Evolutionary conservation across 768 basidiomycete species (phyloP).

Genomic region (Hebeloma cylindrosporum): DNA sequence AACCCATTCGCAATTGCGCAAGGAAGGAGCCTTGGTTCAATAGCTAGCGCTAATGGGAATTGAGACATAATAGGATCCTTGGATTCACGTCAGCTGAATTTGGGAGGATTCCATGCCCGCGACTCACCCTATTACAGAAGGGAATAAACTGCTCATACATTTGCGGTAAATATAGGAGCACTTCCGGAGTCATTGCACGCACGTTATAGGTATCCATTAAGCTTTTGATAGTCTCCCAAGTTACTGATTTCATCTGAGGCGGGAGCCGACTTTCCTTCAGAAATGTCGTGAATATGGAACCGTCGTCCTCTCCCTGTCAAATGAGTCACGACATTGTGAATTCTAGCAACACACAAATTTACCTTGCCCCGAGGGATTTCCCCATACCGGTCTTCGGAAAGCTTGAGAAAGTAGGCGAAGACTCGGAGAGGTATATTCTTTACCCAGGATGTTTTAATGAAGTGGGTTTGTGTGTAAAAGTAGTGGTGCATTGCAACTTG

Average conservation of each 20-base stretch:
- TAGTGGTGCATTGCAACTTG: slow-evolving; percentile 80
- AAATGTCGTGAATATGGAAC: slow-evolving; percentile 60
- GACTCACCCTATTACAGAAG: slow-evolving; percentile 63
- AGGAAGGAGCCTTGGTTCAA: slow-evolving; percentile 74
- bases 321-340: slow-evolving; percentile 8
- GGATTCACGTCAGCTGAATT: slow-evolving; percentile 3
- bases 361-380: slow-evolving; percentile 66
- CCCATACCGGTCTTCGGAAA: slow-evolving; percentile 58
- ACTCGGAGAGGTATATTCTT: slow-evolving; percentile 59
- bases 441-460: slow-evolving; percentile 76
- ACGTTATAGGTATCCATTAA: slow-evolving; percentile 74
- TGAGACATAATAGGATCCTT: slow-evolving; percentile 79
- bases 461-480: slow-evolving; percentile 69
- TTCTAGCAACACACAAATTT: slow-evolving; percentile 11
- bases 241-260: slow-evolving; percentile 54
- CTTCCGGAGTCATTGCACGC: slow-evolving; percentile 23
- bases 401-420: slow-evolving; percentile 62
- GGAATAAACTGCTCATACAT: slow-evolving; percentile 63
- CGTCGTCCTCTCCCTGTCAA: slow-evolving; percentile 68
- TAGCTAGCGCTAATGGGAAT: slow-evolving; percentile 73
- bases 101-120: slow-evolving; percentile 13
- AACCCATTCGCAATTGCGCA: slow-evolving; percentile 75
- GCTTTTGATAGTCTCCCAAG: slow-evolving; percentile 64
- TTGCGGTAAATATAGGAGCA: slow-evolving; percentile 18
- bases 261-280: slow-evolving; percentile 70